A percentile compares a stretch with the other conserved stretches of the same genome.
phyloP scores from a whole-genome alignment of 345 rosid genomes.

The Chamaenerion angustifolium region DNA sequence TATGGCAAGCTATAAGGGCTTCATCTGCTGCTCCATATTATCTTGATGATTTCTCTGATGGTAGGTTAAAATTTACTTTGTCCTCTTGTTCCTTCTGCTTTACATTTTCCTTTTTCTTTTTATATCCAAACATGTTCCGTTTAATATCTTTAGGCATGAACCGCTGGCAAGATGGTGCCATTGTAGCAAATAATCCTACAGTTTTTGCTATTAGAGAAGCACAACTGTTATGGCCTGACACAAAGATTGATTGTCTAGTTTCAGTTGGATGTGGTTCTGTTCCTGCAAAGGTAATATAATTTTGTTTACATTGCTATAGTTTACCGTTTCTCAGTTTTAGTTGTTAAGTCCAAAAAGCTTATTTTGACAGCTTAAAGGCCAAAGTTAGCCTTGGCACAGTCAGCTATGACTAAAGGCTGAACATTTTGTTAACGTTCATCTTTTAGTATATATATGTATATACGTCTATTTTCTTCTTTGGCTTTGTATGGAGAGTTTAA shows the following conservation, averaged over 20 bases:
- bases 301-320: neutral
- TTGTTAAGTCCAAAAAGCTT: no score
- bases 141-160: constrained; percentile 34
- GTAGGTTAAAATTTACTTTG: constrained; percentile 19
- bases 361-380: no score
- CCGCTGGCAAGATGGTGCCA: constrained; percentile 99
- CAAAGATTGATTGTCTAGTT: constrained; percentile 84
- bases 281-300: constrained; percentile 64
- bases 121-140: neutral
- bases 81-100: neutral
- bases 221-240: constrained; percentile 97
- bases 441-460: no score
- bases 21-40: constrained; percentile 99
- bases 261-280: constrained; percentile 96
- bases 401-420: no score
- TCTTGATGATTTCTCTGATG: constrained; percentile 94
- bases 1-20: constrained; percentile 98
- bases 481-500: no score
- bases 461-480: no score
- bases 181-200: constrained; percentile 96
- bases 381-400: no score
- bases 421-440: no score
- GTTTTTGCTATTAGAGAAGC: constrained; percentile 92
- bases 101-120: neutral
- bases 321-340: neutral